These are phyloP conservation scores for Pestalotiopsis sp. DNA, from an alignment of 2,329 filamentous ascomycete genomes.

Conservation along the genomic window DNA sequence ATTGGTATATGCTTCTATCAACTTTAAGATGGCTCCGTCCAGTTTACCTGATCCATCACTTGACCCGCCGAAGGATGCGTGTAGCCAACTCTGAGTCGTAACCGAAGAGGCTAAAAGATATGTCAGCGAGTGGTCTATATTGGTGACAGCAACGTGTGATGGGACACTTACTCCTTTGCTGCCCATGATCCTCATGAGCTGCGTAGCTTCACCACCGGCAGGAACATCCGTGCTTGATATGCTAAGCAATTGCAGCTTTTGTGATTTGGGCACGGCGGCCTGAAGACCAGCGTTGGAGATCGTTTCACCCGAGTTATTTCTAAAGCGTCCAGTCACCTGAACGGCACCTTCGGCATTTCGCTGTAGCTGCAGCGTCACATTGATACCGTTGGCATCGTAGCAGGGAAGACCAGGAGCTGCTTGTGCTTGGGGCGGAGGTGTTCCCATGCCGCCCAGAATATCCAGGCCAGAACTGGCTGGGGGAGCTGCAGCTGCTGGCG, in stretches of 20 bases:
- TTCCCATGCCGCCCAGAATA: slow-evolving; percentile 51
- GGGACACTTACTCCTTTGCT: slow-evolving; percentile 82
- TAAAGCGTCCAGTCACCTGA: slow-evolving; percentile 83
- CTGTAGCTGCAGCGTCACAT: slow-evolving; percentile 81
- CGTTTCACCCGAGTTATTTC: slow-evolving; percentile 68
- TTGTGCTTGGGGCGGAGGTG: slow-evolving; percentile 51
- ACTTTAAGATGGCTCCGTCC: slow-evolving; percentile 72
- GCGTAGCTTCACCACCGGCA: slow-evolving; percentile 81
- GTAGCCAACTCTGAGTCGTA: slow-evolving; percentile 86
- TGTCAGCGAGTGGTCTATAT: slow-evolving; percentile 15
- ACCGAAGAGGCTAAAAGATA: slow-evolving; percentile 69
- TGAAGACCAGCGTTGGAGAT: slow-evolving; percentile 83
- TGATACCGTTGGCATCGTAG: slow-evolving; percentile 85
- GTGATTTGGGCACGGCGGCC: slow-evolving; percentile 93
- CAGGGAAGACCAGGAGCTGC: slow-evolving; percentile 65
- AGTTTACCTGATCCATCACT: slow-evolving; percentile 92
- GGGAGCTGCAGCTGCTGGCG: slow-evolving; percentile 46
- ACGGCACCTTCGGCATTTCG: slow-evolving; percentile 78
- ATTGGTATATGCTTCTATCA: slow-evolving; percentile 20
- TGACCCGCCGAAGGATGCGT: slow-evolving; percentile 69
- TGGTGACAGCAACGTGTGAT: neutral
- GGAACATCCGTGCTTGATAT: slow-evolving; percentile 81
- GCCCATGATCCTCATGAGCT: slow-evolving; percentile 85
- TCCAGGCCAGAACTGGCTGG: slow-evolving; percentile 49
- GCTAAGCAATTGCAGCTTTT: slow-evolving; percentile 88